Conservation (phyloP, 495 filamentous ascomycete species). For the Xylaria grammica region DNA sequence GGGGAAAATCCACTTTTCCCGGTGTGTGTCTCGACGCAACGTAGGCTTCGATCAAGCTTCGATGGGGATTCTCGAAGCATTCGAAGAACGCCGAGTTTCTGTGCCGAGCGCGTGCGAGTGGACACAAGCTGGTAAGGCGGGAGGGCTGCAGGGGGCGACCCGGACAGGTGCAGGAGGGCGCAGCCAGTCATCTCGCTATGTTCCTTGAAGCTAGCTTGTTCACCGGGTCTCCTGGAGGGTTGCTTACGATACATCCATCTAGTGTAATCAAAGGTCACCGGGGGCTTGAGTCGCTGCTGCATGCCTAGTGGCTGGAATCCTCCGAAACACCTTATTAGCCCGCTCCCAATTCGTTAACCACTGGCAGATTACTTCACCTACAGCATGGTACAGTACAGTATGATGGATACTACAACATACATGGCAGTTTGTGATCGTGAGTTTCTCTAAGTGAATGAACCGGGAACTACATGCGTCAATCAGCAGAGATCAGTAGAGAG, state of each 20-base stretch:
- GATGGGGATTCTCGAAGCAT: slow-evolving; percentile 39
- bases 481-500: neutral
- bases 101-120: slow-evolving; percentile 24
- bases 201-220: slow-evolving; percentile 12
- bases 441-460: neutral
- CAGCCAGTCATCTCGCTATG: slow-evolving; percentile 22
- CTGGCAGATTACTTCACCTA: neutral
- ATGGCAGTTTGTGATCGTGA: neutral
- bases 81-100: slow-evolving; percentile 28
- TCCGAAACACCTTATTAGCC: slow-evolving; percentile 21
- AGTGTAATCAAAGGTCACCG: slow-evolving; percentile 22
- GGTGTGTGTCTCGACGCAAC: neutral
- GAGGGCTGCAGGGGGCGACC: slow-evolving; percentile 22
- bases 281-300: slow-evolving; percentile 22
- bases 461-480: neutral
- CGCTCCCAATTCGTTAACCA: slow-evolving; percentile 2
- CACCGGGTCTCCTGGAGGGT: slow-evolving; percentile 9
- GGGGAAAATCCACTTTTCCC: slow-evolving; percentile 14
- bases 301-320: slow-evolving; percentile 23
- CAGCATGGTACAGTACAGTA: neutral
- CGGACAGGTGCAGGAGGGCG: slow-evolving; percentile 21
- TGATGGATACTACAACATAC: neutral
- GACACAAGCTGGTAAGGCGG: slow-evolving; percentile 20
- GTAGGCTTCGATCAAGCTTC: slow-evolving; percentile 33
- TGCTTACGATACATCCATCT: slow-evolving; percentile 25